Evolutionary conservation across 176 grass and related monocot genomes (phyloP).

Genomic region (Oryza meyeriana): DNA sequence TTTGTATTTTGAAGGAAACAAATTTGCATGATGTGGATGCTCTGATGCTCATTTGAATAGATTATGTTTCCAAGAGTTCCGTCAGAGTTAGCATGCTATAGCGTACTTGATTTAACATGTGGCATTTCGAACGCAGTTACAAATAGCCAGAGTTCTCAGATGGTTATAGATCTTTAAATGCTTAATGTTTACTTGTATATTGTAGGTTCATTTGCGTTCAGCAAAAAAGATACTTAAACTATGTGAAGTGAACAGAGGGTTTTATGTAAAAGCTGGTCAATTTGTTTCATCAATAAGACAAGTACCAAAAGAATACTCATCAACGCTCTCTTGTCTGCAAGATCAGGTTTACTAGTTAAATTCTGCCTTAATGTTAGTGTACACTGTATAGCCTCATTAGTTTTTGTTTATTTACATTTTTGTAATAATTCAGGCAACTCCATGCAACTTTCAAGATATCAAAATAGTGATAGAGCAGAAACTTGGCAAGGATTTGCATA

Average conservation of each 20-base stretch:
- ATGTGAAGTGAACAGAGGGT: conserved; percentile 79
- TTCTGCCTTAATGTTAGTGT: background rate
- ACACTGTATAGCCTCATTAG: background rate
- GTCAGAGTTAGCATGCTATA: background rate
- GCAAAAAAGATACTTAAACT: conserved; percentile 72
- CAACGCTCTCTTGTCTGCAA: conserved; percentile 80
- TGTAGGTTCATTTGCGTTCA: conserved; percentile 80
- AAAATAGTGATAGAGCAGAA: conserved; percentile 68
- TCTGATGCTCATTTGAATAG: background rate
- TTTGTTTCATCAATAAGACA: conserved; percentile 91
- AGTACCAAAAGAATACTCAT: conserved; percentile 81
- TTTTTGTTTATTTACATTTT: conserved; percentile 33
- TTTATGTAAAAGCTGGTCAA: conserved; percentile 98
- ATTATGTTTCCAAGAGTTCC: background rate
- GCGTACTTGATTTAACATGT: background rate
- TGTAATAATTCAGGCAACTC: conserved; percentile 56
- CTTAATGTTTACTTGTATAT: background rate
- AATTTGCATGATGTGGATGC: background rate
- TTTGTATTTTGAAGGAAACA: conserved; percentile 1
- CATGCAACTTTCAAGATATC: conserved; percentile 73
- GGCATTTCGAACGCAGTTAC: background rate
- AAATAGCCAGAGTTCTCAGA: background rate
- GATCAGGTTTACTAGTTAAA: conserved; percentile 62
- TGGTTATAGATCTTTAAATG: background rate
- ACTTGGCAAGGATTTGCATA: conserved; percentile 67